These are phyloP conservation scores for Cryptococcus neoformans DNA, from an alignment of 1,284 basidiomycete genomes.

Conservation along the genomic window DNA sequence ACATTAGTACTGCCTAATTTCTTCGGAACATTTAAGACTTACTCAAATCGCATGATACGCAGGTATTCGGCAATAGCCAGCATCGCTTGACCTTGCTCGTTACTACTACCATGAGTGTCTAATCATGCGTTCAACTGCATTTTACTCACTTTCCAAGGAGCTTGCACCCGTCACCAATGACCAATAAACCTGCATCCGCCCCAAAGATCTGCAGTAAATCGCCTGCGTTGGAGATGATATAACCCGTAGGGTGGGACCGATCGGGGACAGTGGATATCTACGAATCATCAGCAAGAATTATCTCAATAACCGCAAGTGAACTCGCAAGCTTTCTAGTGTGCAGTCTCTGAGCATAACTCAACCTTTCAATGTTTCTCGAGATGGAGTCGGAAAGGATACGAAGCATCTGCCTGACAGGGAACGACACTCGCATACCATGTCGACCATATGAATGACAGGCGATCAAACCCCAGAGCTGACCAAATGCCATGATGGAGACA, in stretches of 20 bases:
- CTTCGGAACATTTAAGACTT: constrained; percentile 26
- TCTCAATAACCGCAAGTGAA: constrained; percentile 1
- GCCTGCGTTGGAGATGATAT: constrained; percentile 83
- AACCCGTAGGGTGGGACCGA: constrained; percentile 70
- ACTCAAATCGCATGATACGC: constrained; percentile 71
- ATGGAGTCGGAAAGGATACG: constrained; percentile 77
- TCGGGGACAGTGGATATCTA: constrained; percentile 75
- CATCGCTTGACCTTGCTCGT: constrained; percentile 76
- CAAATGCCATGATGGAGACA: constrained; percentile 82
- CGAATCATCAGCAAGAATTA: not conserved
- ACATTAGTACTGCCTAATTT: not conserved
- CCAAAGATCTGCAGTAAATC: constrained; percentile 79
- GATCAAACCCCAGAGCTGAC: constrained; percentile 78
- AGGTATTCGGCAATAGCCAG: constrained; percentile 80
- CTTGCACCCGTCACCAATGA: constrained; percentile 82
- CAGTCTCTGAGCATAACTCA: constrained; percentile 74
- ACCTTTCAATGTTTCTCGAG: constrained; percentile 75
- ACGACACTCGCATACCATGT: constrained; percentile 77
- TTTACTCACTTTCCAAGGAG: constrained; percentile 60
- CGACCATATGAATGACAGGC: constrained; percentile 78
- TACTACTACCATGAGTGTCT: constrained; percentile 42
- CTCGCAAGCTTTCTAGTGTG: constrained; percentile 71
- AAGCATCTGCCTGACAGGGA: constrained; percentile 78
- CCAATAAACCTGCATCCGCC: constrained; percentile 78
- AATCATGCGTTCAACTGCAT: not conserved